A percentile compares a stretch with the other conserved stretches of the same genome.
These are phyloP conservation scores for Daldinia sp. DNA, from an alignment of 2,329 filamentous ascomycete genomes.

Conservation along the genomic window DNA sequence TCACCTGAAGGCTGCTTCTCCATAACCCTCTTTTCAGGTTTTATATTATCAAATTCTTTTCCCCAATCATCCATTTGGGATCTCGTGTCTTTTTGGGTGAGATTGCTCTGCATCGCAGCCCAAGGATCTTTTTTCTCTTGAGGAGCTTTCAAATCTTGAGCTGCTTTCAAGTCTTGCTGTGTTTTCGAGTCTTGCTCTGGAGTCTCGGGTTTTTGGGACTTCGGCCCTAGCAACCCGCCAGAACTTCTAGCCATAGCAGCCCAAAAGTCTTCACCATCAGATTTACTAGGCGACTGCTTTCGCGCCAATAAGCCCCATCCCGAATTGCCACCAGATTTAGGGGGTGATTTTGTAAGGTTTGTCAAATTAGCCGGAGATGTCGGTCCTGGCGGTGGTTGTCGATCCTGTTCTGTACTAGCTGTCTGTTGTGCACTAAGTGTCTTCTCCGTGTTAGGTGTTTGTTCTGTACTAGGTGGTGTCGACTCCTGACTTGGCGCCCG, in stretches of 20 bases:
- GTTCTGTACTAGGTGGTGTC: neutral
- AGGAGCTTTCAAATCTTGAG: too few relatives aligned
- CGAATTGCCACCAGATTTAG: neutral
- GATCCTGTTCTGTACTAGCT: neutral
- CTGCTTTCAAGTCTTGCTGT: too few relatives aligned
- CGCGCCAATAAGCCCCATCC: constrained; percentile 41
- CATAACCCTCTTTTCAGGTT: neutral
- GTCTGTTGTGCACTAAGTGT: too few relatives aligned
- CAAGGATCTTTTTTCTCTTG: neutral
- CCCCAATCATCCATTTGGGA: constrained; percentile 32
- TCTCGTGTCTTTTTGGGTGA: neutral
- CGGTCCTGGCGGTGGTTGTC: neutral
- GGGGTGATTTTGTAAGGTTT: constrained; percentile 6
- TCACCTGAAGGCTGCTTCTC: neutral
- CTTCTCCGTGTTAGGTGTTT: too few relatives aligned
- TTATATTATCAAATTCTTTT: constrained; percentile 31
- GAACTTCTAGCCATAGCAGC: constrained; percentile 15
- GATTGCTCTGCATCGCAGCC: neutral
- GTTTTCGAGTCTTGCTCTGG: constrained; percentile 11
- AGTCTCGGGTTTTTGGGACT: neutral
- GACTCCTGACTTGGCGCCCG: neutral
- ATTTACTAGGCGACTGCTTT: constrained; percentile 29
- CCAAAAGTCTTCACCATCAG: constrained; percentile 42
- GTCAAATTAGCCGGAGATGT: neutral
- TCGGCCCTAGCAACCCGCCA: neutral